phyloP scores from a whole-genome alignment of 345 rosid genomes.

The Eucalyptus marginata region DNA sequence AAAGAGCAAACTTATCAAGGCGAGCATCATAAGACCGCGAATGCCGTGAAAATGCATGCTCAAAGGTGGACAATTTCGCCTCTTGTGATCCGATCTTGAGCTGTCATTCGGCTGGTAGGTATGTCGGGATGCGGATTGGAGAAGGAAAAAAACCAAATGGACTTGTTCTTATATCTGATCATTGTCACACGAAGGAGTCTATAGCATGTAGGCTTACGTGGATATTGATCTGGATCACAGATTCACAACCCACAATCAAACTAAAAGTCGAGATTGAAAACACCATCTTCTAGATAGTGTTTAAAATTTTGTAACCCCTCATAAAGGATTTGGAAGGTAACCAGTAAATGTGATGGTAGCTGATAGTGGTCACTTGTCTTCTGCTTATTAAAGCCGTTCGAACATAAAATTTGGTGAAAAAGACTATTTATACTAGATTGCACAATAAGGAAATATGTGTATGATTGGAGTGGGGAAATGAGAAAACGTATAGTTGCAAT shows the following conservation, averaged over 20 bases:
- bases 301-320: background rate
- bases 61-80: background rate
- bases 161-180: background rate
- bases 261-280: background rate
- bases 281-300: background rate
- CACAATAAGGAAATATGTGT: background rate
- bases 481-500: background rate
- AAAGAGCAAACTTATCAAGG: background rate
- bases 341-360: background rate
- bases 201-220: background rate
- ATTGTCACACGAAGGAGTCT: background rate
- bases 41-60: background rate
- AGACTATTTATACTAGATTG: background rate
- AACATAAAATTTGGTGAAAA: background rate
- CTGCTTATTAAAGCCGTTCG: background rate
- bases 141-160: background rate
- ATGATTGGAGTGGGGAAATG: background rate
- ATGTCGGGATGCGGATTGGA: background rate
- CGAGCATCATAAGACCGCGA: background rate
- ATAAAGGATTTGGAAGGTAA: background rate
- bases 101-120: background rate
- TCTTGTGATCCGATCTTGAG: background rate
- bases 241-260: background rate
- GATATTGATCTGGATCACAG: background rate
- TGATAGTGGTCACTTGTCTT: background rate